These are phyloP conservation scores for Populus euphratica DNA, from an alignment of 345 rosid genomes.

Conservation along the genomic window DNA sequence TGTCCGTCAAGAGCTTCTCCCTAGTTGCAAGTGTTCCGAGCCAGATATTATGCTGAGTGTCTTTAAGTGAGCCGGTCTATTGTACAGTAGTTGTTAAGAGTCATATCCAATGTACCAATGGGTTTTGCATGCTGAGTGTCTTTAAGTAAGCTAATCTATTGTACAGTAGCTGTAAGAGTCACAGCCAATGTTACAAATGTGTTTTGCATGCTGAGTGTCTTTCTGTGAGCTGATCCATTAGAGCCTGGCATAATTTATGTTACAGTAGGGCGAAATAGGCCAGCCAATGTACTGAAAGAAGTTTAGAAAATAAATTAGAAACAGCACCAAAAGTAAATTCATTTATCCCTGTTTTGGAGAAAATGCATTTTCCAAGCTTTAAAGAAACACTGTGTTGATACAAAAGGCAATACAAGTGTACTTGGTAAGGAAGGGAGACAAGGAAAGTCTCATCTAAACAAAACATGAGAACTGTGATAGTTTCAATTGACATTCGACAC, in stretches of 20 bases:
- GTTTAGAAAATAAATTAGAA: slow-evolving; percentile 3
- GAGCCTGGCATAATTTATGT: slow-evolving; percentile 99
- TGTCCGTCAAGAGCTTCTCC: slow-evolving; percentile 82
- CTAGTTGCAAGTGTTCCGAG: slow-evolving; percentile 92
- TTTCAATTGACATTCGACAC: not conserved
- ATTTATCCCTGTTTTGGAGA: not conserved
- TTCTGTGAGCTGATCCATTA: slow-evolving; percentile 85
- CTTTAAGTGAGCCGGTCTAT: slow-evolving; percentile 31
- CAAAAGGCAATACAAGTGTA: not conserved
- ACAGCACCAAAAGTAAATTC: not conserved
- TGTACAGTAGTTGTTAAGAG: slow-evolving; percentile 64
- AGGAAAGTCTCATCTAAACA: not conserved
- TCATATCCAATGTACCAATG: slow-evolving; percentile 85
- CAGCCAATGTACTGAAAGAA: slow-evolving; percentile 70
- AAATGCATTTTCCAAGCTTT: not conserved
- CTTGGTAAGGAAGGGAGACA: not conserved
- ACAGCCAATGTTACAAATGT: slow-evolving; percentile 91
- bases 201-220: slow-evolving; percentile 91
- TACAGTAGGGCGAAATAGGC: slow-evolving; percentile 95
- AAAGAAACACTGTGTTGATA: not conserved
- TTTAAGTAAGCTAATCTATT: slow-evolving; percentile 36
- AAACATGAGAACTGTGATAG: not conserved
- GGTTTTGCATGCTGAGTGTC: slow-evolving; percentile 92
- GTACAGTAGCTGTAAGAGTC: slow-evolving; percentile 67
- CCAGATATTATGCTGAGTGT: slow-evolving; percentile 77